A percentile compares a stretch with the other conserved stretches of the same genome.
Evolutionary conservation across 192 early-diverging fungal species (phyloP).

Genomic region (Funneliformis mosseae): DNA sequence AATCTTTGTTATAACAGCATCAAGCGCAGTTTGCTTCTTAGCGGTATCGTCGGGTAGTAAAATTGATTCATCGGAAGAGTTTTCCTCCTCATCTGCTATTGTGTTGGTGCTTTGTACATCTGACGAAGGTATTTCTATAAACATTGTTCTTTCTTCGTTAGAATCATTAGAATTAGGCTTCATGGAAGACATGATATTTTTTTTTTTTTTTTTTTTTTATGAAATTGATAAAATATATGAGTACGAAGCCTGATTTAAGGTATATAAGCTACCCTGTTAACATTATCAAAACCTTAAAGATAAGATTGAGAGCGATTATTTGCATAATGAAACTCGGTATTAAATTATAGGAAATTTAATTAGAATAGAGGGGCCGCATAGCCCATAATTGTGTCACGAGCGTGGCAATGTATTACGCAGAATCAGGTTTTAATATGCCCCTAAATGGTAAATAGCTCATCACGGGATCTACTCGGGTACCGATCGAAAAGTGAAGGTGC

Average conservation of each 20-base stretch:
- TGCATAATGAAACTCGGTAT: background rate
- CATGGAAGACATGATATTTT: background rate
- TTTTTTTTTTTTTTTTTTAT: background rate
- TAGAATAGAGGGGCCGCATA: too few species aligned
- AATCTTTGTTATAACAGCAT: slow-evolving; percentile 65
- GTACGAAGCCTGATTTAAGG: too few species aligned
- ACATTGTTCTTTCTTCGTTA: background rate
- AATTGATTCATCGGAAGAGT: background rate
- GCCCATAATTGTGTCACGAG: too few species aligned
- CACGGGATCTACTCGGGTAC: too few species aligned
- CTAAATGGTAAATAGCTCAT: too few species aligned
- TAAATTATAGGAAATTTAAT: too few species aligned
- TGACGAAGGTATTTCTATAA: background rate
- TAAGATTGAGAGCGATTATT: background rate
- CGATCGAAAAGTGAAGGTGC: too few species aligned
- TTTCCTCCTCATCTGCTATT: background rate
- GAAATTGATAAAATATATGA: background rate
- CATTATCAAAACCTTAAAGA: background rate
- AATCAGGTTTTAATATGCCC: too few species aligned
- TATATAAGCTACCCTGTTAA: background rate
- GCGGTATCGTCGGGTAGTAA: background rate
- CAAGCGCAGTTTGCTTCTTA: slow-evolving; percentile 39
- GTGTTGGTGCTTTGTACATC: background rate
- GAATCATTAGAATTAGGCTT: background rate
- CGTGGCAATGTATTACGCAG: too few species aligned